Percentiles rank a stretch among this genome's conserved stretches.
Evolutionary conservation across 495 filamentous ascomycete species (phyloP).

Genomic region (Xylaria intraflava): DNA sequence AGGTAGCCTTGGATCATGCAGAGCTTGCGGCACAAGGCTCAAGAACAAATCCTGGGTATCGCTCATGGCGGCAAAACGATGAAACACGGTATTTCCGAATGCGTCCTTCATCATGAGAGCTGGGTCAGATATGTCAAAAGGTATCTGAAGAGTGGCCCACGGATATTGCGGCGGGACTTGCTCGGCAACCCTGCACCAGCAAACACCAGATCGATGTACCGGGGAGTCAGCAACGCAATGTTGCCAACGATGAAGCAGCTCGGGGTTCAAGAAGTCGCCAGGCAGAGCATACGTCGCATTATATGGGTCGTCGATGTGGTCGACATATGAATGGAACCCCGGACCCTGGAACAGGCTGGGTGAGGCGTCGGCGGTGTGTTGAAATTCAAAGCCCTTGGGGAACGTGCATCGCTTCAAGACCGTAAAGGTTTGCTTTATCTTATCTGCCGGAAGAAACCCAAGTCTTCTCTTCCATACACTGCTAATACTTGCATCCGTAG

Average conservation of each 20-base stretch:
- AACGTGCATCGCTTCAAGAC: constrained; percentile 29
- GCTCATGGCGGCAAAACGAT: constrained; percentile 32
- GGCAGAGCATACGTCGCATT: constrained; percentile 22
- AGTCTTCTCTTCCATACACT: constrained; percentile 24
- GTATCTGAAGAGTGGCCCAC: constrained; percentile 9
- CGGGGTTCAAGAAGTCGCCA: constrained; percentile 32
- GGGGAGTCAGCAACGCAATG: constrained; percentile 21
- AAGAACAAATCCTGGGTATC: constrained; percentile 26
- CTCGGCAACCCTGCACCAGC: constrained; percentile 35
- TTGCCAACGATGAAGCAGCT: constrained; percentile 20
- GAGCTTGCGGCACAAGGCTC: constrained; percentile 19
- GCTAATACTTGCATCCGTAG: constrained; percentile 23
- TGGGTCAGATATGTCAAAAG: constrained; percentile 14
- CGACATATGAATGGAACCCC: not conserved
- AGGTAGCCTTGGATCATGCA: constrained; percentile 6
- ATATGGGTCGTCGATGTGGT: constrained; percentile 2
- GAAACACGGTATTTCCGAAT: constrained; percentile 42
- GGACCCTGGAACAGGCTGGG: constrained; percentile 10
- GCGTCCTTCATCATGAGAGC: constrained; percentile 22
- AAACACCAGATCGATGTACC: constrained; percentile 28
- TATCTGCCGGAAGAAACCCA: constrained; percentile 13
- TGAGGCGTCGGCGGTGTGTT: constrained; percentile 12
- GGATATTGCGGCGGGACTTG: constrained; percentile 14
- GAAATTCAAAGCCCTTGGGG: constrained; percentile 15
- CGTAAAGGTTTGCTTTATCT: constrained; percentile 20